Evolutionary conservation across 192 early-diverging fungal species (phyloP).

Genomic region (Entomortierella lignicola): DNA sequence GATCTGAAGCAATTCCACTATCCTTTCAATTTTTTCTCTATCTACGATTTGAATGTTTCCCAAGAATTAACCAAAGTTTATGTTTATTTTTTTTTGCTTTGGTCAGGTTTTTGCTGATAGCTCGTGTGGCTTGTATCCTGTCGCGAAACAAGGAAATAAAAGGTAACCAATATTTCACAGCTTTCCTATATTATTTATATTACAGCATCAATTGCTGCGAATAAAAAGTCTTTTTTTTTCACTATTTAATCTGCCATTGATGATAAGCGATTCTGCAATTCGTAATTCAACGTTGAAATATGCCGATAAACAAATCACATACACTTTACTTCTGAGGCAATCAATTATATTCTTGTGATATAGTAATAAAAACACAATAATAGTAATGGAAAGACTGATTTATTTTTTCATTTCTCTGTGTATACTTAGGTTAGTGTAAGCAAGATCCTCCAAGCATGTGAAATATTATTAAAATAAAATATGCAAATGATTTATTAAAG

Average conservation of each 20-base stretch:
- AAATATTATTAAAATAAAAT: not conserved
- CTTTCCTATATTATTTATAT: not conserved
- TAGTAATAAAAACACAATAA: too few species aligned
- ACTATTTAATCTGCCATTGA: slow-evolving; percentile 18
- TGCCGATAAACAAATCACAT: slow-evolving; percentile 54
- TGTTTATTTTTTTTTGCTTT: not conserved
- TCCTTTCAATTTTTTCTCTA: not conserved
- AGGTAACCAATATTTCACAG: too few species aligned
- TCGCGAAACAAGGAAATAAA: too few species aligned
- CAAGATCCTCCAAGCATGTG: too few species aligned
- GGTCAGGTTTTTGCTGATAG: not conserved
- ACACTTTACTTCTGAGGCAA: slow-evolving; percentile 49
- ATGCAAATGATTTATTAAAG: not conserved
- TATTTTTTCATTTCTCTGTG: too few species aligned
- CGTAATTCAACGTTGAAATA: slow-evolving; percentile 50
- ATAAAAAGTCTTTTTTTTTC: not conserved
- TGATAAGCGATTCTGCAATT: slow-evolving; percentile 57
- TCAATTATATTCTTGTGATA: too few species aligned
- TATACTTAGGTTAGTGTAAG: too few species aligned
- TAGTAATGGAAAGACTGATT: too few species aligned
- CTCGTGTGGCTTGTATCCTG: not conserved
- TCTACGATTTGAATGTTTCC: too few species aligned
- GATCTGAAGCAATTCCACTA: slow-evolving; percentile 42
- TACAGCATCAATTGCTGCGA: not conserved
- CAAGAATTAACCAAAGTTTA: not conserved